Conservation (phyloP, 495 filamentous ascomycete species). For the Schizothecium vesticola region DNA sequence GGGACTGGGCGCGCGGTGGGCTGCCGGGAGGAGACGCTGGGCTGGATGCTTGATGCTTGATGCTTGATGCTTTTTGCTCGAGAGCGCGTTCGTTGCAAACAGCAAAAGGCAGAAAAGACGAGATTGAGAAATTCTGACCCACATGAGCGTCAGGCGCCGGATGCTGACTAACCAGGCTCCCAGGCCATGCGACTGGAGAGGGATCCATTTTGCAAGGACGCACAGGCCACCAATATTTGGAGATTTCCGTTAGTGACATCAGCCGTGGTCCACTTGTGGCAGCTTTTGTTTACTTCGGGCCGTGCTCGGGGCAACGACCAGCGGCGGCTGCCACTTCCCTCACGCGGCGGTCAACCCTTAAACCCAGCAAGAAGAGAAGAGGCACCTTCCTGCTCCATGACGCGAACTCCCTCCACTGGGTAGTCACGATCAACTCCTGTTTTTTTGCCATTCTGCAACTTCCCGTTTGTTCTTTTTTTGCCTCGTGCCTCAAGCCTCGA, state of each 20-base stretch:
- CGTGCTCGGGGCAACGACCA: conserved; percentile 25
- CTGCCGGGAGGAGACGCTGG: neutral
- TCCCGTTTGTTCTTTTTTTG: conserved; percentile 1
- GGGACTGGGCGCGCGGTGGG: neutral
- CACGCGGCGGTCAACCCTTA: neutral
- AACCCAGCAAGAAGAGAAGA: neutral
- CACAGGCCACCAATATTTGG: conserved; percentile 11
- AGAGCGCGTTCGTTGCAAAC: neutral
- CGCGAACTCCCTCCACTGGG: neutral
- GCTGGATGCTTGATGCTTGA: neutral
- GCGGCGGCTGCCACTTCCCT: neutral
- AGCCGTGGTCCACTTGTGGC: conserved; percentile 8
- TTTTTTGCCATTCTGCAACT: conserved; percentile 7
- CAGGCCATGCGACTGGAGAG: too few species aligned
- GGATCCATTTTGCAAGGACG: neutral
- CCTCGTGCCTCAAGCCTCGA: neutral
- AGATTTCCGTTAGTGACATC: conserved; percentile 10
- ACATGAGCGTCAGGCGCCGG: neutral
- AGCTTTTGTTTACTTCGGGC: conserved; percentile 27
- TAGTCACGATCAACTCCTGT: conserved; percentile 2
- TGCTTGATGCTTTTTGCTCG: neutral
- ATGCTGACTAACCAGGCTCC: neutral
- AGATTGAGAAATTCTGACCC: neutral
- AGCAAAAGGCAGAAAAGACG: neutral
- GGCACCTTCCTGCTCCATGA: conserved; percentile 4